Evolutionary conservation across 2,329 filamentous ascomycete species (phyloP), one percentile per base, ranked within the genome.

Genomic region (Talaromyces piceae): DNA sequence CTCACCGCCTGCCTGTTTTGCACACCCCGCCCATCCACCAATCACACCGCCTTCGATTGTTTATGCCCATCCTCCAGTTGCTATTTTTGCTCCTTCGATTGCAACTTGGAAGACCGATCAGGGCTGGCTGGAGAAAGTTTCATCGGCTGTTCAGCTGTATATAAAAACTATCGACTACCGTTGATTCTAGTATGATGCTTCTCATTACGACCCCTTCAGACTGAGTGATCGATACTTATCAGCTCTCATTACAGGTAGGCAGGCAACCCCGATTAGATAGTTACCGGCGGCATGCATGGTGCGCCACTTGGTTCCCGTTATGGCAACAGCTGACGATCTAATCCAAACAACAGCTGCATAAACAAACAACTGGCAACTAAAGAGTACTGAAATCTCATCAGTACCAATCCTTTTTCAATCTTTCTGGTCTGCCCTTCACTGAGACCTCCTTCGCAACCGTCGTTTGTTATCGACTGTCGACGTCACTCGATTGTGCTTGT

Each of bases 41-140:
- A 50, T 50, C 47, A 48, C 48, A 50, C 44, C 51, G 39, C 47
- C 47, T 41, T 41, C 9, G 47, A 44, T 54, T 50, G 48, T 50
- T 50, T 50, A 50, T 47, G 28, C 20, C 7, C 28, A 7, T 13
- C 7, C 7, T 13, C 13, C 28, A 30, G 28, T 13, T 43, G 33
- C 33, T 37, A 13, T 37, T 37, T 37, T 20, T 37, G 33, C 33
- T 37, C 8, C 5, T 9, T 16, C 8, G 20, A 9, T 37, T 30
- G 27, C 27, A 1, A n/a, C 20, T 18, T 18, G n/a, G n/a, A n/a
- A n/a, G n/a, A n/a, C 2, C 11, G 20, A 7, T 16, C 16, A 4
- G 33, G 33, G 33, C 33, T 37, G n/a, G 16, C 33, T 37, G 33
- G 33, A 37, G n/a, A 9, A 37, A 9, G 16, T 18, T 43, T 30